A percentile compares a stretch with the other conserved stretches of the same genome.
phyloP scores from a whole-genome alignment of 305 asterid genomes.

The Fraxinus xanthoxyloides region DNA sequence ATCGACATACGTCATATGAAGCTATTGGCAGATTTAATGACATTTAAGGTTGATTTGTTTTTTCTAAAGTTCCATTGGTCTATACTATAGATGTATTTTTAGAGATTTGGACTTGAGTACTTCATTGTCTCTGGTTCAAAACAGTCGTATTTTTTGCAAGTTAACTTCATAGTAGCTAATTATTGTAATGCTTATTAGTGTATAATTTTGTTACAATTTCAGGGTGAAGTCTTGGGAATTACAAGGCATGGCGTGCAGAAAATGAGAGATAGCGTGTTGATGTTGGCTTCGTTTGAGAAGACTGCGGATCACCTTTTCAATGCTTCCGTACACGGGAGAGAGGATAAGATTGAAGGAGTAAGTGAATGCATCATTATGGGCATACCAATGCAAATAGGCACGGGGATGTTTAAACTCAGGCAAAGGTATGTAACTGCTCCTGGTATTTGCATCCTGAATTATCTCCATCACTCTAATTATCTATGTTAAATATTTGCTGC shows the following conservation, averaged over 20 bases:
- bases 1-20: slow-evolving; percentile 92
- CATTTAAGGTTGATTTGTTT: slow-evolving; percentile 58
- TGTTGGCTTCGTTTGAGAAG: slow-evolving; percentile 91
- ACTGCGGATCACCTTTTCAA: slow-evolving; percentile 82
- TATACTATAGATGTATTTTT: background rate
- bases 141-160: background rate
- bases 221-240: slow-evolving; percentile 91
- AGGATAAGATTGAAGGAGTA: slow-evolving; percentile 87
- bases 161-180: background rate
- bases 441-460: background rate
- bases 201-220: slow-evolving; percentile 19
- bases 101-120: background rate
- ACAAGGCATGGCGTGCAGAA: slow-evolving; percentile 78
- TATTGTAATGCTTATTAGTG: slow-evolving; percentile 4
- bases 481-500: background rate
- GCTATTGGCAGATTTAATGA: slow-evolving; percentile 94
- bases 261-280: slow-evolving; percentile 83
- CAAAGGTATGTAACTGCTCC: slow-evolving; percentile 49
- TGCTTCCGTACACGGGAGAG: slow-evolving; percentile 77
- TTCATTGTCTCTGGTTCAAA: background rate
- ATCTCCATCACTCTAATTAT: background rate
- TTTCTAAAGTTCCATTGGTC: background rate
- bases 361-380: slow-evolving; percentile 94
- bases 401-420: slow-evolving; percentile 85
- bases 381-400: slow-evolving; percentile 75